phyloP scores from a whole-genome alignment of 2,329 filamentous ascomycete species.

The Claviceps quebecensis region DNA sequence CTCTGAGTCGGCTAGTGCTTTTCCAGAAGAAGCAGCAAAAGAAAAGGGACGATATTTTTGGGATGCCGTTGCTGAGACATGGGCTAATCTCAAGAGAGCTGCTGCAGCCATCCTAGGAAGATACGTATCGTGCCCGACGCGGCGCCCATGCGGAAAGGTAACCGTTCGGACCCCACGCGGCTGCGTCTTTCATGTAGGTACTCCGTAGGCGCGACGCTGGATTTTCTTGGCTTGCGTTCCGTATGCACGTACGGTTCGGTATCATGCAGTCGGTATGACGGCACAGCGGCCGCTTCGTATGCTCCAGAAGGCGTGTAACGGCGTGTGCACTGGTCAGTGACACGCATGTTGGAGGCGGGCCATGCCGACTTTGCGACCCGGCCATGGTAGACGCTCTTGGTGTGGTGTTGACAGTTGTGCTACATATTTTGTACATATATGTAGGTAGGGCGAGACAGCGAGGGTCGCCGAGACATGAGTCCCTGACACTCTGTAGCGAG shows the following conservation, averaged over 20 bases:
- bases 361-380: not conserved
- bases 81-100: not conserved
- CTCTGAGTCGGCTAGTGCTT: not conserved
- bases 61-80: not conserved
- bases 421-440: too few species aligned
- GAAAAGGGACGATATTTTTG: not conserved
- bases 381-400: not conserved
- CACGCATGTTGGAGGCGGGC: not conserved
- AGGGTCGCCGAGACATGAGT: too few species aligned
- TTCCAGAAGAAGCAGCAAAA: not conserved
- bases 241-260: too few species aligned
- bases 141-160: too few species aligned
- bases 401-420: too few species aligned
- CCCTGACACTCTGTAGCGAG: too few species aligned
- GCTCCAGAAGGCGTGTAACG: not conserved
- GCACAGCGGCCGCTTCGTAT: not conserved
- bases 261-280: not conserved
- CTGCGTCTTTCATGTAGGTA: not conserved
- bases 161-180: not conserved
- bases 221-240: not conserved
- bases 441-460: too few species aligned
- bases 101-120: too few species aligned
- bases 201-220: not conserved
- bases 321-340: not conserved
- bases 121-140: too few species aligned